These are phyloP conservation scores for Tuber aestivum DNA, from an alignment of 495 filamentous ascomycete species.

Conservation along the genomic window DNA sequence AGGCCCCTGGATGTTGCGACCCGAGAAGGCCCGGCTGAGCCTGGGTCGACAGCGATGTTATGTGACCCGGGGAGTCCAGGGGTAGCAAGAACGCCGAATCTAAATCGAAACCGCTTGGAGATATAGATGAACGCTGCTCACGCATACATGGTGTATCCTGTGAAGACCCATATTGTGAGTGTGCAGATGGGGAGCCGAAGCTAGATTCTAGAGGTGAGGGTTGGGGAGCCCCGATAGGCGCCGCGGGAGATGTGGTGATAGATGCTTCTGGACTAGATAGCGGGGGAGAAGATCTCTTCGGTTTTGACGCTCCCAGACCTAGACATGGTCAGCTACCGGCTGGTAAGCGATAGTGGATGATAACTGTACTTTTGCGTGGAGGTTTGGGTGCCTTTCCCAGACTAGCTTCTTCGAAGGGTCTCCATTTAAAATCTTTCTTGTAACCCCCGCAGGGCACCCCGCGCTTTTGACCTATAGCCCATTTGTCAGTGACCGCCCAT, in stretches of 20 bases:
- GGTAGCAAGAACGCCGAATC: conserved; percentile 12
- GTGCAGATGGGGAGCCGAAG: conserved; percentile 36
- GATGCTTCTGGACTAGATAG: conserved; percentile 17
- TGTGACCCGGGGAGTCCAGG: conserved; percentile 15
- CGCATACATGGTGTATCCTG: conserved; percentile 33
- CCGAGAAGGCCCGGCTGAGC: not conserved
- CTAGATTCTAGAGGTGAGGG: conserved; percentile 14
- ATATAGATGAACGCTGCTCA: conserved; percentile 16
- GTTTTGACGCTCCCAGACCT: conserved; percentile 29
- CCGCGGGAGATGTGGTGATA: conserved; percentile 4
- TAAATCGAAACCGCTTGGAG: conserved; percentile 12
- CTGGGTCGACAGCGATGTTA: conserved; percentile 5
- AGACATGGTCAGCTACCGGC: conserved; percentile 15
- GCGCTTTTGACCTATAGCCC: conserved; percentile 49
- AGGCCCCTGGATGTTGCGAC: conserved; percentile 4
- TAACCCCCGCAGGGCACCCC: conserved; percentile 70
- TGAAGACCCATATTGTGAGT: conserved; percentile 37
- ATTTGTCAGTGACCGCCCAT: conserved; percentile 12
- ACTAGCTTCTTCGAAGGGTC: conserved; percentile 65
- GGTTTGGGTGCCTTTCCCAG: conserved; percentile 50
- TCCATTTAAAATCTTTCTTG: conserved; percentile 81
- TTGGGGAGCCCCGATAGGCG: not conserved
- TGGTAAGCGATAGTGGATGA: conserved; percentile 5
- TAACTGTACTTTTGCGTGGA: conserved; percentile 33
- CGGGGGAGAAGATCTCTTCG: conserved; percentile 33